Percentiles rank a stretch among this genome's conserved stretches.
phyloP scores from a whole-genome alignment of 768 basidiomycete genomes.

The Lactarius sp. region DNA sequence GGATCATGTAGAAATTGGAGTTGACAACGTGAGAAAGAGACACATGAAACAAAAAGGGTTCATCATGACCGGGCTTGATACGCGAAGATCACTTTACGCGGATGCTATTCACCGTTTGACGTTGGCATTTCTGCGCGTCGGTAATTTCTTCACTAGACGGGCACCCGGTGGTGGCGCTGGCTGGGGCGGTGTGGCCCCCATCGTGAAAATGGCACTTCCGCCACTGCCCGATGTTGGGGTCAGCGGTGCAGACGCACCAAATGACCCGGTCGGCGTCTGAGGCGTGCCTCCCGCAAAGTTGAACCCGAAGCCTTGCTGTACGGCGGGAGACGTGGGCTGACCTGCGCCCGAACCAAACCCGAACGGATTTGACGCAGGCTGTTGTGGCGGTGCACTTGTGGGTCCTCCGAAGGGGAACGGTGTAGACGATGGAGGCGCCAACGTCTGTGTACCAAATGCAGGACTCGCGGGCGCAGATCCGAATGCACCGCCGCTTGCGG shows the following conservation, averaged over 20 bases:
- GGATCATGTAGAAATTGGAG: background rate
- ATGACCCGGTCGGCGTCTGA: slow-evolving; percentile 29
- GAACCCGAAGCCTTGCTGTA: slow-evolving; percentile 28
- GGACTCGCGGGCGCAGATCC: slow-evolving; percentile 28
- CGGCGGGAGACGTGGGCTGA: slow-evolving; percentile 34
- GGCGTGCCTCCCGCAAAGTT: slow-evolving; percentile 26
- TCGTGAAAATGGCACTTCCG: slow-evolving; percentile 30
- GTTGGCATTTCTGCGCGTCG: slow-evolving; percentile 31
- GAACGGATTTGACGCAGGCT: slow-evolving; percentile 32
- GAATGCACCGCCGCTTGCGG: slow-evolving; percentile 26
- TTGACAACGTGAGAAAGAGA: background rate
- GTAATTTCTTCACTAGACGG: slow-evolving; percentile 33
- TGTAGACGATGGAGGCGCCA: slow-evolving; percentile 16
- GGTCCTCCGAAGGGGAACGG: slow-evolving; percentile 31
- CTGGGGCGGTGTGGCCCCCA: slow-evolving; percentile 30
- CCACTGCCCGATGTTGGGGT: slow-evolving; percentile 9
- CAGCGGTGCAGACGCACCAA: slow-evolving; percentile 27
- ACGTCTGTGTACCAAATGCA: slow-evolving; percentile 15
- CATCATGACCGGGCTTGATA: background rate
- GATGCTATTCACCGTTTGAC: slow-evolving; percentile 12
- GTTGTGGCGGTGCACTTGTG: slow-evolving; percentile 31
- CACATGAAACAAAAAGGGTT: slow-evolving; percentile 1
- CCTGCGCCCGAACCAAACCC: slow-evolving; percentile 29
- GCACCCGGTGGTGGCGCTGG: slow-evolving; percentile 18
- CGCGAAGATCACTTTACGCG: background rate